Conservation (phyloP, 2,329 filamentous ascomycete species). For the Microcyclospora pomicola region DNA sequence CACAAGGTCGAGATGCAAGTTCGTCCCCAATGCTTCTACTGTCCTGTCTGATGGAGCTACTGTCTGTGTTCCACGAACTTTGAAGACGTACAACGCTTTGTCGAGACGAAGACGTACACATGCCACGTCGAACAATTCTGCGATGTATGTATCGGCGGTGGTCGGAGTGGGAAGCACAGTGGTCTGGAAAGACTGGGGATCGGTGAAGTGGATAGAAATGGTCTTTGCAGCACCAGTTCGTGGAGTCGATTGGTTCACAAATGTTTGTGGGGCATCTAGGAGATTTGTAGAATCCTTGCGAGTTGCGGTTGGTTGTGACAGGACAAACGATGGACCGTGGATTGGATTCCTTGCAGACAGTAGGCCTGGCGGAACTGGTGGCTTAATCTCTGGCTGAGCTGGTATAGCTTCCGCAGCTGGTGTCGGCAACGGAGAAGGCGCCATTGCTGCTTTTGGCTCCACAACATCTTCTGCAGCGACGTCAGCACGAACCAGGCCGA, state of each 20-base stretch:
- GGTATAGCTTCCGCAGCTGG: conserved; percentile 8
- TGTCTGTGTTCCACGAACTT: conserved; percentile 59
- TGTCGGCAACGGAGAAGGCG: conserved; percentile 24
- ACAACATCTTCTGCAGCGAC: conserved; percentile 48
- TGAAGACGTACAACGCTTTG: conserved; percentile 65
- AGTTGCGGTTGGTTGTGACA: conserved; percentile 16
- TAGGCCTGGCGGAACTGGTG: conserved; percentile 15
- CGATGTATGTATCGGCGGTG: conserved; percentile 70
- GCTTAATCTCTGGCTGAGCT: conserved; percentile 7
- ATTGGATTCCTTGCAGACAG: conserved; percentile 37
- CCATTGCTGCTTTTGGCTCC: conserved; percentile 32
- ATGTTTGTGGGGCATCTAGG: conserved; percentile 31
- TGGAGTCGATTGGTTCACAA: conserved; percentile 32
- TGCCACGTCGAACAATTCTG: conserved; percentile 64
- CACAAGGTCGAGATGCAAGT: conserved; percentile 61
- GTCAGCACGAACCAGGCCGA: conserved; percentile 62
- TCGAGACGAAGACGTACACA: conserved; percentile 67
- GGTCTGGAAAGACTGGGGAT: conserved; percentile 49
- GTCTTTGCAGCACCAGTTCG: conserved; percentile 32
- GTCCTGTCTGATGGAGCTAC: conserved; percentile 65
- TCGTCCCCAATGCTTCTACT: conserved; percentile 63
- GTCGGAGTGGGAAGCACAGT: conserved; percentile 61
- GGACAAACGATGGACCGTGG: conserved; percentile 35
- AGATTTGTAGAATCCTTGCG: conserved; percentile 31
- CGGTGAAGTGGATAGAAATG: conserved; percentile 57